These are phyloP conservation scores for Alternaria alternata DNA, from an alignment of 2,329 filamentous ascomycete species.

Conservation along the genomic window DNA sequence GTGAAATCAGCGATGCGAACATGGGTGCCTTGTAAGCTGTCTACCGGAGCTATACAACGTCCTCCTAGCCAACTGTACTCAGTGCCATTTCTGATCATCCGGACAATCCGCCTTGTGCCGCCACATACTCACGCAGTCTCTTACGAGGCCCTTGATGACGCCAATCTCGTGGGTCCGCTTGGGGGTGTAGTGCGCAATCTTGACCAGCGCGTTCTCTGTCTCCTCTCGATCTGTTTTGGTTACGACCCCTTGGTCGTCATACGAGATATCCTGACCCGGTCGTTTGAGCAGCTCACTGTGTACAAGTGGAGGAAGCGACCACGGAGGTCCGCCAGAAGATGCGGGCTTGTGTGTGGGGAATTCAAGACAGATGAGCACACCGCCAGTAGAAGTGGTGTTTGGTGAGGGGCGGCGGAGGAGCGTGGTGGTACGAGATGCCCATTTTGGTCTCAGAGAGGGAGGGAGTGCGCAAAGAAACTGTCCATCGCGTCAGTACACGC, in stretches of 20 bases:
- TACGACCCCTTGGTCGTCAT: slow-evolving; percentile 64
- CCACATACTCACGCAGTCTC: slow-evolving; percentile 61
- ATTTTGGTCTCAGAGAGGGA: slow-evolving; percentile 62
- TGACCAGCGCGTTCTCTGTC: slow-evolving; percentile 52
- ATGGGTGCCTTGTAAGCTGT: neutral
- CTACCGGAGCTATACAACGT: neutral
- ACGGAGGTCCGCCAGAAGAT: slow-evolving; percentile 74
- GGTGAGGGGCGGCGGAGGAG: slow-evolving; percentile 56
- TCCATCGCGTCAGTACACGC: neutral
- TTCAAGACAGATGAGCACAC: slow-evolving; percentile 72
- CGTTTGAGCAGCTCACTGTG: slow-evolving; percentile 75
- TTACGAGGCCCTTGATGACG: slow-evolving; percentile 57
- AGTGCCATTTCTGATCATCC: slow-evolving; percentile 8
- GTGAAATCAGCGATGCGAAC: neutral
- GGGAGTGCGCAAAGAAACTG: slow-evolving; percentile 70
- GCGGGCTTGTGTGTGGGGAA: slow-evolving; percentile 78
- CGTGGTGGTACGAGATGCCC: slow-evolving; percentile 64
- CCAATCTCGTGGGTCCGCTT: slow-evolving; percentile 62
- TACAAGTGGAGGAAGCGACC: slow-evolving; percentile 71
- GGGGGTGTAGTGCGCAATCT: slow-evolving; percentile 64
- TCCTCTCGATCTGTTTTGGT: slow-evolving; percentile 55
- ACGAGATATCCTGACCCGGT: slow-evolving; percentile 73
- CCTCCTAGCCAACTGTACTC: neutral
- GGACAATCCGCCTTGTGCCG: slow-evolving; percentile 39
- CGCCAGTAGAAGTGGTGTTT: slow-evolving; percentile 34